phyloP scores from a whole-genome alignment of 805 yeast genomes.

The Hanseniaspora opuntiae region DNA sequence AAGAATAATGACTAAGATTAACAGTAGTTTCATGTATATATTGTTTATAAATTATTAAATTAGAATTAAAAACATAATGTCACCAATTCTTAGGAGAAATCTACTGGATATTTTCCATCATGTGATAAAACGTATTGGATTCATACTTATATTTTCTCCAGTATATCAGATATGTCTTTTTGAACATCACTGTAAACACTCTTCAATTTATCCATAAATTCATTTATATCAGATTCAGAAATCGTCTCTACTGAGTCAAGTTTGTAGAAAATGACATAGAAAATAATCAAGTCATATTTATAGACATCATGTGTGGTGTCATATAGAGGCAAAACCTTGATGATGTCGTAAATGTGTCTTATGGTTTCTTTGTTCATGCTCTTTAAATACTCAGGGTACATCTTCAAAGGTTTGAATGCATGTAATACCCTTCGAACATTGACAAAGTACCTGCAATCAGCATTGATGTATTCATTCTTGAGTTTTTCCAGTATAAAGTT shows the following conservation, averaged over 20 bases:
- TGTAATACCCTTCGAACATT: background rate
- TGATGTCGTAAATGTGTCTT: background rate
- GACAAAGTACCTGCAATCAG: background rate
- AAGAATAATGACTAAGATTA: background rate
- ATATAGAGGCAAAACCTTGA: background rate
- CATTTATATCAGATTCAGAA: background rate
- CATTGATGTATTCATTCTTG: background rate
- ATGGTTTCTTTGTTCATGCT: background rate
- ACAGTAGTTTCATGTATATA: background rate
- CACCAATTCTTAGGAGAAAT: too few species aligned
- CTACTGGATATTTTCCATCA: too few species aligned
- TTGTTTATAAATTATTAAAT: background rate
- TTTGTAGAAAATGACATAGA: conserved; percentile 2
- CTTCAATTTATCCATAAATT: background rate
- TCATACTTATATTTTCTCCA: background rate
- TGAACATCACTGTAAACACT: background rate
- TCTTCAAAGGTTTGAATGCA: background rate
- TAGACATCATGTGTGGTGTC: background rate
- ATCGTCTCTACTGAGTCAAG: background rate
- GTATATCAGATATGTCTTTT: background rate
- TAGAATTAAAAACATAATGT: too few species aligned
- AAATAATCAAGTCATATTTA: background rate
- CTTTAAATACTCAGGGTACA: conserved; percentile 1
- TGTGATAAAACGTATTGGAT: too few species aligned
- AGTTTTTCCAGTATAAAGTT: background rate